Percentiles rank a stretch among this genome's conserved stretches.
Evolutionary conservation across 345 rosid genomes (phyloP).

Genomic region (Salix arbutifolia): DNA sequence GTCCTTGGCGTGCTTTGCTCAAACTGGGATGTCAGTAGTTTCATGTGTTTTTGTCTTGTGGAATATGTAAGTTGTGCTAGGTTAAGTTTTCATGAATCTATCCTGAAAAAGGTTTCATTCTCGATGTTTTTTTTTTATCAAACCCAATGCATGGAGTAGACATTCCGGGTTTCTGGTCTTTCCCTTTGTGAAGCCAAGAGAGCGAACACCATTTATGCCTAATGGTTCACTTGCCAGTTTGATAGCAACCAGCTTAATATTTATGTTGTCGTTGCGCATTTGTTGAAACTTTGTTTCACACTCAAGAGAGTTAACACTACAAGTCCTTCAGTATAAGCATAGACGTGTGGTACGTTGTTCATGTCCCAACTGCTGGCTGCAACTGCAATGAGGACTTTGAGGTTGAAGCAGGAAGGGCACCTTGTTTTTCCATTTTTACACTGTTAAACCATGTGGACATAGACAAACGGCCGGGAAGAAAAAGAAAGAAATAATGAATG

Average conservation of each 20-base stretch:
- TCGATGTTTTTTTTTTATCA: background rate
- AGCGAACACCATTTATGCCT: background rate
- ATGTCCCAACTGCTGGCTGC: background rate
- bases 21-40: constrained; percentile 19
- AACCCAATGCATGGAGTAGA: background rate
- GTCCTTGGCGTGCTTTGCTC: constrained; percentile 23
- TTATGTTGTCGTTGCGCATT: background rate
- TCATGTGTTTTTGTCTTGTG: constrained; percentile 3
- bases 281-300: background rate
- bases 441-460: background rate
- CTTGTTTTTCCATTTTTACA: background rate
- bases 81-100: background rate
- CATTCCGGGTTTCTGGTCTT: background rate
- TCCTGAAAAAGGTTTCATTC: background rate
- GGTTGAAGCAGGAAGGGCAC: background rate
- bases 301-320: background rate
- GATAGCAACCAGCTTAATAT: background rate
- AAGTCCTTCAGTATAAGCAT: no score
- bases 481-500: no score
- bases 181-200: background rate
- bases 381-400: background rate
- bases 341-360: background rate
- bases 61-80: background rate
- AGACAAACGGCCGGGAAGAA: background rate
- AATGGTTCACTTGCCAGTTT: background rate